These are phyloP conservation scores for Pleodorina starrii DNA, from an alignment of 139 green algal genomes.

Conservation along the genomic window DNA sequence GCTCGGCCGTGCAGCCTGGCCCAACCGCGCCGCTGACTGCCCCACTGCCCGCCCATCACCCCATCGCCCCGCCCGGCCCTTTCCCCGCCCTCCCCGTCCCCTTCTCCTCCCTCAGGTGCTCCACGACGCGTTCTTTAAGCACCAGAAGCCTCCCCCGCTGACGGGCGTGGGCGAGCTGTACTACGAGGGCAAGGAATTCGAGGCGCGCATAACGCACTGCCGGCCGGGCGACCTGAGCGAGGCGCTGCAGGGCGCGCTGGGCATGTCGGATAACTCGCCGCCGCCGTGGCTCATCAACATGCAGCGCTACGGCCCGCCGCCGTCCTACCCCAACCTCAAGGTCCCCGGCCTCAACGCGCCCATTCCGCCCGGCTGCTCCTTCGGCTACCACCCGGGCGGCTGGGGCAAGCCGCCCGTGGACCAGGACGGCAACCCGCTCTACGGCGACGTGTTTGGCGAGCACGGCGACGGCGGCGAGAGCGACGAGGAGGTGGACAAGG, in stretches of 20 bases:
- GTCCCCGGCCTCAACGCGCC: constrained; percentile 96
- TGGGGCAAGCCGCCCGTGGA: constrained; percentile 99
- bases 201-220: constrained; percentile 66
- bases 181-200: constrained; percentile 95
- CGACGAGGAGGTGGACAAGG: constrained; percentile 81
- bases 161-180: constrained; percentile 93
- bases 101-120: too few relatives aligned
- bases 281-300: constrained; percentile 99
- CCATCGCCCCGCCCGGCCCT: too few relatives aligned
- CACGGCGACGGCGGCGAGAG: constrained; percentile 68
- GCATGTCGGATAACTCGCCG: constrained; percentile 83
- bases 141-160: constrained; percentile 96
- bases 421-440: constrained; percentile 91
- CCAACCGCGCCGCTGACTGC: too few relatives aligned
- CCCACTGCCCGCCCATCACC: too few relatives aligned
- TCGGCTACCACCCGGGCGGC: constrained; percentile 92
- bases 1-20: too few relatives aligned
- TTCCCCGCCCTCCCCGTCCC: too few relatives aligned
- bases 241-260: constrained; percentile 85
- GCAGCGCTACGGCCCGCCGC: constrained; percentile 97
- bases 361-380: constrained; percentile 89
- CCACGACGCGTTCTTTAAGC: constrained; percentile 99
- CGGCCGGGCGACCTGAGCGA: constrained; percentile 78
- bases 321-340: constrained; percentile 91
- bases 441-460: constrained; percentile 97